Evolutionary conservation across 805 yeast genomes (phyloP), one percentile per base, ranked within the genome.

Genomic region (Wickerhamomyces rabaulensis): DNA sequence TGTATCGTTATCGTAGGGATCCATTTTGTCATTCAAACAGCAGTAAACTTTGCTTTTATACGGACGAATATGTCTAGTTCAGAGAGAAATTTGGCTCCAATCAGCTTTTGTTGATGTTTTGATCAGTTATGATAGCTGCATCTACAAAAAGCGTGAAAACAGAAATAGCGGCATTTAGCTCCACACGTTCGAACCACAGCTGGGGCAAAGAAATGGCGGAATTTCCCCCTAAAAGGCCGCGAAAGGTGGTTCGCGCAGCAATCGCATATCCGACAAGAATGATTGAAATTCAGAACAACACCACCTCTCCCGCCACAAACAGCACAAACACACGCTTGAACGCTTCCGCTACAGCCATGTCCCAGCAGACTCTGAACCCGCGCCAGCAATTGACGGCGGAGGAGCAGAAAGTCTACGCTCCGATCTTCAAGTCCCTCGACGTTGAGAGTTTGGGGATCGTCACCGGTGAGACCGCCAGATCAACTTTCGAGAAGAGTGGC

Each of bases 381-480:
- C 65, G 62, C 41, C 68, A 67, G 42, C 75, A 75, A 6, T 60
- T 73, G 40, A 63, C 94, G 9, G 71, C 82, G 21, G 96, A 88
- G 50, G 99, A 94, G 67, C 80, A 84, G 63, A 71, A 73, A 51
- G 70, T 79, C 45, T 90, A 80, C 63, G 80, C 86, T n/a, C 81
- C 79, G 49, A 73, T 90, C 44, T 94, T 94, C 73, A 78, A 78
- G 51, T 73, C 84, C 40, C 73, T 92, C 56, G 99, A 94, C 64
- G 77, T 84, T 3, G 94, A 87, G 56, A 74, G 76, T 40, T 68
- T 84, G 40, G 96, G 96, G 6, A 74, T 84, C 26, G 85, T 92
- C 48, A 86, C 97, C 4, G 99, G 99, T 31, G 91, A 85, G 35
- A 80, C 83, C 36, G 87, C 96, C 12, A 79, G 94, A 54, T 75